Evolutionary conservation across 2,329 filamentous ascomycete species (phyloP), one percentile per base, ranked within the genome.

Genomic region (Peltaster fructicola): DNA sequence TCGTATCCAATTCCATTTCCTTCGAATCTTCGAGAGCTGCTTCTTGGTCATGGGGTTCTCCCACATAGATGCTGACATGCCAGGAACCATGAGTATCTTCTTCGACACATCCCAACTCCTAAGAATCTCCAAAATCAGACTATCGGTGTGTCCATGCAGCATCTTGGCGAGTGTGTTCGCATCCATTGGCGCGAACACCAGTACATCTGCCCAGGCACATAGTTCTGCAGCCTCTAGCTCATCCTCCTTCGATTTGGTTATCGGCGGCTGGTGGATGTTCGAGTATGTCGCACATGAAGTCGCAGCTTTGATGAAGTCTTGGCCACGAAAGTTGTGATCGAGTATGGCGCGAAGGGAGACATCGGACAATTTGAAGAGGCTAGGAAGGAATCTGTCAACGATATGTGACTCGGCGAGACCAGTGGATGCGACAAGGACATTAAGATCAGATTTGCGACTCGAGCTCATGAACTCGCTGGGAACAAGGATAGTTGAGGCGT

Each of bases 31-130:
- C 50, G 68, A 75, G 32, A 92, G 63, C 45, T 92, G 82, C 41
- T 81, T 76, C 54, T 78, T 79, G 9, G 80, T 91, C 54, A 84
- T 73, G 3, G 82, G 80, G 41, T 88, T 82, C 44, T 84, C 72
- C 81, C 81, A 91, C 70, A 85, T 82, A 31, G 77, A 65, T 1
- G 69, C 70, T 16, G 78, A 85, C 82, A 93, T 90, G 35, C 79
- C 80, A 0, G 84, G 82, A 5, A 91, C 73, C 29, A 93, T 56
- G 23, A 92, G 54, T 15, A 91, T 76, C 39, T 74, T 77, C 53
- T 92, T 92, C 5, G 73, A 74, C 1, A 76, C 71, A 40, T 90
- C 73, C 84, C 84, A 93, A 28, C 78, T 77, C 25, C 84, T 68
- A 23, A 93, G 49, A 1, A 91, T 68, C 38, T 85, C 76, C 25